Evolutionary conservation across 2,329 filamentous ascomycete genomes (phyloP).

Genomic region (Metarhizium rileyi): DNA sequence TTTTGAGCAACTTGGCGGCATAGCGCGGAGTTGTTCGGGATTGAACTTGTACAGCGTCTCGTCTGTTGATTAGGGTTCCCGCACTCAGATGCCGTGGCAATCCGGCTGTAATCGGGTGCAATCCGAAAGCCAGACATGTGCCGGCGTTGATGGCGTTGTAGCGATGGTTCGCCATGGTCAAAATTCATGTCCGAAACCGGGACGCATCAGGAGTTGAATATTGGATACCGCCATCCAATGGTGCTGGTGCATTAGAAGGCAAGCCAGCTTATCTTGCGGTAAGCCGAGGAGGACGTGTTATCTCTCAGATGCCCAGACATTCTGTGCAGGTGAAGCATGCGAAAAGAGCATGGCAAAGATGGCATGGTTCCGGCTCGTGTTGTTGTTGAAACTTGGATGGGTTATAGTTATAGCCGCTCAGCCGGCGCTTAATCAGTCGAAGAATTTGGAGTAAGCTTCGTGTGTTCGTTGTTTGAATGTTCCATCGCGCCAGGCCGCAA

Average conservation of each 20-base stretch:
- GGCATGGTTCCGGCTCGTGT: not conserved
- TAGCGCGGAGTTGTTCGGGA: not conserved
- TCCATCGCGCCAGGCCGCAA: not conserved
- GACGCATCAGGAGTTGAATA: not conserved
- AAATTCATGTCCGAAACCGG: not conserved
- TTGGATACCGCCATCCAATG: not conserved
- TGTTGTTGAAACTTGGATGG: not conserved
- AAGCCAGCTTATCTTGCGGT: slow-evolving; percentile 6
- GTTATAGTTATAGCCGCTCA: not conserved
- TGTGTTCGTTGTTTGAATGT: too few relatives aligned
- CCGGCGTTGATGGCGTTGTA: too few relatives aligned
- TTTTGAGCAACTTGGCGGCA: not conserved
- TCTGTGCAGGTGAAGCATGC: not conserved
- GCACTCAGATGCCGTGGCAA: not conserved
- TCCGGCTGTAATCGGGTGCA: not conserved
- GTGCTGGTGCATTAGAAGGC: not conserved
- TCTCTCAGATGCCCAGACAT: slow-evolving; percentile 1
- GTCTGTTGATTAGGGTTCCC: not conserved
- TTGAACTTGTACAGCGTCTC: not conserved
- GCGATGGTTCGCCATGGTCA: not conserved
- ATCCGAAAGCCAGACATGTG: too few relatives aligned
- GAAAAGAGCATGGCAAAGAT: not conserved
- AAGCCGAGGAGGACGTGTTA: slow-evolving; percentile 3
- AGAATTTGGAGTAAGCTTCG: too few relatives aligned
- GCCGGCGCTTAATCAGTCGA: not conserved